Evolutionary conservation across 2,329 filamentous ascomycete species (phyloP).

Genomic region (Harringtonia aguacate): DNA sequence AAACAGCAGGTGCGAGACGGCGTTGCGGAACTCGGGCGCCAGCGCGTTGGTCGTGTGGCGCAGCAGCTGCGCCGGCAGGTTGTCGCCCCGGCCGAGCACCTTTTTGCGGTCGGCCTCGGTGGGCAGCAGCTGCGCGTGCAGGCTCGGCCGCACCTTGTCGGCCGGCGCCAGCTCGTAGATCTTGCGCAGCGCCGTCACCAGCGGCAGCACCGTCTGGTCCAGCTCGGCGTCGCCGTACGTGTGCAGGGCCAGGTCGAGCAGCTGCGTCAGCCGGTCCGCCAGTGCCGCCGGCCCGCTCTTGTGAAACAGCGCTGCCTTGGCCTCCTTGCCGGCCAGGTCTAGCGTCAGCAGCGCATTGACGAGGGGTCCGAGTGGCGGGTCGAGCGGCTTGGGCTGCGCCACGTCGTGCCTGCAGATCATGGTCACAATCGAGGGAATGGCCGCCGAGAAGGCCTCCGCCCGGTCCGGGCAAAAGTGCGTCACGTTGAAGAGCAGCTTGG

Average conservation of each 20-base stretch:
- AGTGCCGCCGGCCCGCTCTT: constrained; percentile 47
- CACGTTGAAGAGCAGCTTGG: constrained; percentile 85
- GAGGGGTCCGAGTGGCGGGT: constrained; percentile 59
- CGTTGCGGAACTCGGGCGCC: constrained; percentile 60
- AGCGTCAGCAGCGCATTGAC: constrained; percentile 77
- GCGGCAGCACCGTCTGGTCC: constrained; percentile 58
- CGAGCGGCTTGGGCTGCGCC: constrained; percentile 54
- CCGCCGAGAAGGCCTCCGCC: constrained; percentile 49
- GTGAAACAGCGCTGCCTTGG: constrained; percentile 54
- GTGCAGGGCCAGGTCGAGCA: constrained; percentile 57
- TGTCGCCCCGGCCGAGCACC: constrained; percentile 66
- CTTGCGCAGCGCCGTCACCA: constrained; percentile 63
- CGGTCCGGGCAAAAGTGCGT: constrained; percentile 62
- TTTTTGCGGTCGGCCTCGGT: constrained; percentile 63
- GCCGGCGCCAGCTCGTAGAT: constrained; percentile 58
- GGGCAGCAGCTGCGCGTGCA: constrained; percentile 63
- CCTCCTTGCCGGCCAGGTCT: constrained; percentile 48
- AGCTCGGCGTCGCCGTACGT: constrained; percentile 58
- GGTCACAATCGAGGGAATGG: constrained; percentile 58
- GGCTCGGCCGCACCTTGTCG: constrained; percentile 44
- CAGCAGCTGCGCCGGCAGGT: constrained; percentile 66
- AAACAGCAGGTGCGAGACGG: constrained; percentile 72
- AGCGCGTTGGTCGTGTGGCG: constrained; percentile 65
- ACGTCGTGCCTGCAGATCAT: constrained; percentile 53
- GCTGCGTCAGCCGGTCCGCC: constrained; percentile 53